Evolutionary conservation across 2,329 filamentous ascomycete species (phyloP).

Genomic region (Nigrograna mackinnonii): DNA sequence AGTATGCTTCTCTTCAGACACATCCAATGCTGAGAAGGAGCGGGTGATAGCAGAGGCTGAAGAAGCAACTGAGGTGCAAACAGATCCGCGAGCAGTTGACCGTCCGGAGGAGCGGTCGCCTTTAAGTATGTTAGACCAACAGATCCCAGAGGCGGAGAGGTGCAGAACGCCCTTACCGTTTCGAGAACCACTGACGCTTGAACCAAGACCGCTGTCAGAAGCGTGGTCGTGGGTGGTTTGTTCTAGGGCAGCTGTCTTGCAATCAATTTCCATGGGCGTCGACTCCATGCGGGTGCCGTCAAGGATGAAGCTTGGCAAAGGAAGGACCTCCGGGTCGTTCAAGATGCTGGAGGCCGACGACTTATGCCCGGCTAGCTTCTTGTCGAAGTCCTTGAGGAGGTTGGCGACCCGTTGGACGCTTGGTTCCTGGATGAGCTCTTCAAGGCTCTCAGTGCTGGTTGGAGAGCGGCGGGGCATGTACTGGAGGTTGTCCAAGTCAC

Average conservation of each 20-base stretch:
- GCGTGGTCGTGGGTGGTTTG: slow-evolving; percentile 64
- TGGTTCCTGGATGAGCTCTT: slow-evolving; percentile 51
- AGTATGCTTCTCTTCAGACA: slow-evolving; percentile 52
- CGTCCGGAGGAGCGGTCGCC: slow-evolving; percentile 29
- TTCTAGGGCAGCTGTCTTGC: slow-evolving; percentile 42
- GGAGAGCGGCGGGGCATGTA: slow-evolving; percentile 52
- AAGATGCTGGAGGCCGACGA: slow-evolving; percentile 41
- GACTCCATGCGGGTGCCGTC: slow-evolving; percentile 42
- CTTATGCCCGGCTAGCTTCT: slow-evolving; percentile 43
- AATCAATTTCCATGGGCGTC: slow-evolving; percentile 27
- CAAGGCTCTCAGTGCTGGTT: slow-evolving; percentile 52
- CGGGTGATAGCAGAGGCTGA: slow-evolving; percentile 47
- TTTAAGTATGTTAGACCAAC: slow-evolving; percentile 39
- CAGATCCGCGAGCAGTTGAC: slow-evolving; percentile 36
- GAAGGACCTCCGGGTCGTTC: slow-evolving; percentile 53
- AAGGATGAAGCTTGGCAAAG: slow-evolving; percentile 50
- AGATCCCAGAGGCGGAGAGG: slow-evolving; percentile 16
- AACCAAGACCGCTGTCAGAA: slow-evolving; percentile 87
- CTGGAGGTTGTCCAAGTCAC: slow-evolving; percentile 41
- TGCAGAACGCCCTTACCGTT: slow-evolving; percentile 37
- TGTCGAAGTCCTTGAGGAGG: slow-evolving; percentile 49
- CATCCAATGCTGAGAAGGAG: slow-evolving; percentile 45
- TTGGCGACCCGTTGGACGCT: slow-evolving; percentile 49
- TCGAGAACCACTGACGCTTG: slow-evolving; percentile 69
- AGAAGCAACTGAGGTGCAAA: slow-evolving; percentile 40